Evolutionary conservation across 164 flowering plant species (phyloP), one percentile per base, ranked within the genome.

Genomic region (Taxillus chinensis): DNA sequence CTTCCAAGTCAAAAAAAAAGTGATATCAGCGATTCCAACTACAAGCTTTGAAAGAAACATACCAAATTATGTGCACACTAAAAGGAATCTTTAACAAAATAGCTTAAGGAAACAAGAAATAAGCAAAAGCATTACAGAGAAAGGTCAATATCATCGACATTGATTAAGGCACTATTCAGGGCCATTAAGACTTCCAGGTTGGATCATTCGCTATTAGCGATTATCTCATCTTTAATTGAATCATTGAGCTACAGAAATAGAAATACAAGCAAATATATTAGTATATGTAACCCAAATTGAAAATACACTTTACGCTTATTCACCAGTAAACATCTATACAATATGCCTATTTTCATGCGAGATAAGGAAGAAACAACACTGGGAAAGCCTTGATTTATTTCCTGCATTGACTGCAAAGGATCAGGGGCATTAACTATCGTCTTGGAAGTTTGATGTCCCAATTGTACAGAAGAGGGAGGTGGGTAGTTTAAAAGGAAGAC

Each of bases 131-230:
- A 73, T 83, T 91, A 95, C 99, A 79, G 65, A 75, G 80, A 85
- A 65, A 95, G 91, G 75, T 95, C 99, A 80, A 91, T 72, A 71
- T 95, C 97, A 64, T 95, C 99, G 37, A 91, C 80, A 73, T 86
- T 89, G 86, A 95, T 62, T 41, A 95, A 77, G 77, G 92, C 99
- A 66, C 99, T 93, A 82, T 95, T 95, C 64, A 95, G 66, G 70
- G 95, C 99, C 96, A 95, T 82, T 70, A 95, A 83, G 96, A 89
- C 86, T 91, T 95, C 66, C 99, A 66, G 99, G 89, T 16, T 95
- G 99, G 57, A 95, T 78, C 96, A 91, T 91, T 61, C 95, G 76
- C 77, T 95, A 67, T 95, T 95, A 64, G 92, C 77, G 59, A 78
- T 69, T 68, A 95, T 91, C 77, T 95, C 99, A 72, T 95, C 96